Base-by-base conservation (phyloP, 306 rosid species). In the Biancaea sappan region DNA sequence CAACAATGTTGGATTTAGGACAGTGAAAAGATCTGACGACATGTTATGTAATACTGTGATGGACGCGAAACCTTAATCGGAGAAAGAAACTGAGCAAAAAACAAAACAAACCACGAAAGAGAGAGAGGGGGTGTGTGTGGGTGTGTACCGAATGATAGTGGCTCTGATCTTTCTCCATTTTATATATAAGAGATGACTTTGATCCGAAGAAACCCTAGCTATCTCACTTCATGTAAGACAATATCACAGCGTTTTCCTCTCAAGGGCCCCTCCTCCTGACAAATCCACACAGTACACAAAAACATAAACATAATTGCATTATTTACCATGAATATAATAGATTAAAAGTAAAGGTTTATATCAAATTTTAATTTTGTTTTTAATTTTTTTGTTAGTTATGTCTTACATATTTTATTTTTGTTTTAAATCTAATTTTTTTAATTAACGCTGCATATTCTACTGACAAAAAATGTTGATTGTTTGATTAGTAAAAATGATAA, bases 81-180 rank as follows among this genome's bases (percentile, higher is more conserved):
- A n/a, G n/a, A n/a, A n/a, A n/a, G n/a, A n/a, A n/a, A n/a, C n/a
- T n/a, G n/a, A n/a, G n/a, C n/a, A n/a, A n/a, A 62, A 40, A n/a
- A 26, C 28, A 46, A 31, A 46, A 0, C 37, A 50, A 74, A 4
- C 40, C 34, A 24, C n/a, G n/a, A 28, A 46, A 12, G 51, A 58
- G 56, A 53, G 54, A 56, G 73, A 16, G 60, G 0, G 0, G 7
- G 12, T 38, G 43, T 8, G 6, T 43, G 48, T 19, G 7, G 50
- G 59, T 78, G 48, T 73, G 69, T 90, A 92, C 98, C 88, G 96
- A 73, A 83, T 79, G 66, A 60, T 60, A 60, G 28, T 60, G 86
- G 88, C 84, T 75, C 40, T 82, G 86, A 72, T 86, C 86, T 85
- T 92, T 88, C 76, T 92, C 98, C 93, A 90, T 92, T 10, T 6